Conservation (phyloP, 345 rosid species). For the Syzygium oleosum region DNA sequence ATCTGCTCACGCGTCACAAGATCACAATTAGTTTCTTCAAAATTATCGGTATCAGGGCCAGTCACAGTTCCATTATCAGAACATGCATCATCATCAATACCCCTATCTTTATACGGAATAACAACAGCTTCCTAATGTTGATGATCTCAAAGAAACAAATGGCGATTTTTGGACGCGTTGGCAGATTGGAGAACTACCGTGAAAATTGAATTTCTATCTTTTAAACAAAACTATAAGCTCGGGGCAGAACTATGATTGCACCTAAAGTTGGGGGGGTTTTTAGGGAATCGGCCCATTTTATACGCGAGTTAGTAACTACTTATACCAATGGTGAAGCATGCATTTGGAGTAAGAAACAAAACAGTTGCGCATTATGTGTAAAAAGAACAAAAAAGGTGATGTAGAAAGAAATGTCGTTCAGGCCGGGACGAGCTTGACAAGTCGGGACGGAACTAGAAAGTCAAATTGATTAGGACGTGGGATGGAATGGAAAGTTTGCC, state of each 20-base stretch:
- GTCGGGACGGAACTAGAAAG: background rate
- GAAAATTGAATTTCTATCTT: too few species aligned
- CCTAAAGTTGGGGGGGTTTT: background rate
- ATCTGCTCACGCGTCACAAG: background rate
- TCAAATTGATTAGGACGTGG: background rate
- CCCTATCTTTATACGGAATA: background rate
- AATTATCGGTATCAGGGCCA: too few species aligned
- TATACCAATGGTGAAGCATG: background rate
- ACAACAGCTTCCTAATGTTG: background rate
- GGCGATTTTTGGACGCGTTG: background rate
- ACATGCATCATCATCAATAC: background rate
- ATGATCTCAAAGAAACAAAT: background rate
- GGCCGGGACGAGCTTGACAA: background rate
- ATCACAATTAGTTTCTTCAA: background rate
- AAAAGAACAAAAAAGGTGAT: background rate
- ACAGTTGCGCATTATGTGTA: background rate
- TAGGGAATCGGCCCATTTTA: background rate
- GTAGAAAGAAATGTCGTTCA: background rate
- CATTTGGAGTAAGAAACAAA: background rate
- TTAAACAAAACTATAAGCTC: background rate
- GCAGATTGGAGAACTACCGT: background rate
- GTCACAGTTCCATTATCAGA: background rate
- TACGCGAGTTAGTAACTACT: background rate
- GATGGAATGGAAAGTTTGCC: background rate
- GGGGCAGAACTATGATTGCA: background rate